phyloP scores from a whole-genome alignment of 1,284 basidiomycete species.

The Rhodotorula sp. region DNA sequence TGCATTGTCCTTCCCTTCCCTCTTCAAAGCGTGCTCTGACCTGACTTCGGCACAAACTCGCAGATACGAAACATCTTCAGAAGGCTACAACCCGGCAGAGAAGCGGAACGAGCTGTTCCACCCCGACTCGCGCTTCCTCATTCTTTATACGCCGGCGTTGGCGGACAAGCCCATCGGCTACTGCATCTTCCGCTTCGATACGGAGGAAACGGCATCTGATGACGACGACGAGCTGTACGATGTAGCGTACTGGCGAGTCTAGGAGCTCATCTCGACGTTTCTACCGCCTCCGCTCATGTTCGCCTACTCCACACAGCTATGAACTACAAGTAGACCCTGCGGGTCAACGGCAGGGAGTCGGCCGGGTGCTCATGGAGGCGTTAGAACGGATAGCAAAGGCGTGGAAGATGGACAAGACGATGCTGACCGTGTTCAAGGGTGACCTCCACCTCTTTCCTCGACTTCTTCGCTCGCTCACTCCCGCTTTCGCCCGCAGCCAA shows the following conservation, averaged over 20 bases:
- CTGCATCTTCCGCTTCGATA: conserved; percentile 43
- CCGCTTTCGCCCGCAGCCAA: conserved; percentile 17
- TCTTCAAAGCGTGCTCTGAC: neutral
- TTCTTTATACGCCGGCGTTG: conserved; percentile 1
- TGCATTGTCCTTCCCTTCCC: conserved; percentile 1
- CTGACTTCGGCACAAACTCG: too few species aligned
- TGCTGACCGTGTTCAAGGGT: conserved; percentile 44
- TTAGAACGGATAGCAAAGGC: conserved; percentile 25
- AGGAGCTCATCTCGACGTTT: too few species aligned
- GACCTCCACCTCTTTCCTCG: neutral
- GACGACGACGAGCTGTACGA: conserved; percentile 25
- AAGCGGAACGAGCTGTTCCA: conserved; percentile 43
- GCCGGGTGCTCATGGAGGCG: conserved; percentile 32
- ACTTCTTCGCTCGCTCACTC: neutral
- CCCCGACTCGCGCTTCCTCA: conserved; percentile 37
- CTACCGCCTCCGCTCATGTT: neutral
- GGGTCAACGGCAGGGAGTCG: conserved; percentile 17
- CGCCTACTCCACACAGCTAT: conserved; percentile 23
- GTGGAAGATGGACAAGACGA: conserved; percentile 39
- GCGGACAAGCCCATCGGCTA: conserved; percentile 19
- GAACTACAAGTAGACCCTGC: conserved; percentile 37
- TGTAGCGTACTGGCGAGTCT: conserved; percentile 41
- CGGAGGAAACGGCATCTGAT: conserved; percentile 37
- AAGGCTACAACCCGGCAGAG: conserved; percentile 29
- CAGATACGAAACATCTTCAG: conserved; percentile 34